Conservation (phyloP, 1,284 basidiomycete species). For the Coriolopsis trogii region DNA sequence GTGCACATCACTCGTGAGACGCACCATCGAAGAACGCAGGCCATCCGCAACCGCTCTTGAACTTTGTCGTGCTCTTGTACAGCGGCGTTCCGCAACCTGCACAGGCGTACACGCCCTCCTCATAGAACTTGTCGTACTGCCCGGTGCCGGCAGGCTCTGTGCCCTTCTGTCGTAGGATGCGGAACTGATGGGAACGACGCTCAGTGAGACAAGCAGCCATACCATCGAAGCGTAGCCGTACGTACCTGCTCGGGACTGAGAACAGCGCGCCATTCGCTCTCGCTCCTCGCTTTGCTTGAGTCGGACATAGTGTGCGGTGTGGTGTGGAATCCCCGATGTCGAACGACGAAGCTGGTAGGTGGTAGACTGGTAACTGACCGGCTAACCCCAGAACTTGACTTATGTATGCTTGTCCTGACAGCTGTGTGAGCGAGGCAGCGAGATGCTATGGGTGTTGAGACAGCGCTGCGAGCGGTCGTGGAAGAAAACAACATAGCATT, state of each 20-base stretch:
- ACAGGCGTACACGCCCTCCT: slow-evolving; percentile 74
- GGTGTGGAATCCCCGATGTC: no score
- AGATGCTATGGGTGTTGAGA: slow-evolving; percentile 4
- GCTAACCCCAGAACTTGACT: not conserved
- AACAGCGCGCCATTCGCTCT: slow-evolving; percentile 86
- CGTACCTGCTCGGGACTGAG: slow-evolving; percentile 82
- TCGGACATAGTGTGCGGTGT: slow-evolving; percentile 24
- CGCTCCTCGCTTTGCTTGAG: slow-evolving; percentile 53
- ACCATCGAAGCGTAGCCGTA: no score
- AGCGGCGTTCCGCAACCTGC: slow-evolving; percentile 72
- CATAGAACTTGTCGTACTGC: slow-evolving; percentile 73
- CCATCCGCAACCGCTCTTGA: slow-evolving; percentile 94
- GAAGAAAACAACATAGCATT: slow-evolving; percentile 17
- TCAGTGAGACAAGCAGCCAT: not conserved
- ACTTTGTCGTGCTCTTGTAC: slow-evolving; percentile 90
- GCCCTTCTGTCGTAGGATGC: slow-evolving; percentile 84
- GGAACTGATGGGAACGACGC: slow-evolving; percentile 61
- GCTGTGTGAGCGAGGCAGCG: slow-evolving; percentile 5
- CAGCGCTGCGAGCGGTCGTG: slow-evolving; percentile 1
- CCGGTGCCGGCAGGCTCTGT: slow-evolving; percentile 83
- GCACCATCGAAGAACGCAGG: slow-evolving; percentile 94
- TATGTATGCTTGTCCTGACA: no score
- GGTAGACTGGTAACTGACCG: not conserved
- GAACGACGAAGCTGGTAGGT: not conserved
- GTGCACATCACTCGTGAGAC: not conserved